Evolutionary conservation across 176 grass and related monocot species (phyloP), one percentile per base, ranked within the genome.

Genomic region (Musa troglodytarum): DNA sequence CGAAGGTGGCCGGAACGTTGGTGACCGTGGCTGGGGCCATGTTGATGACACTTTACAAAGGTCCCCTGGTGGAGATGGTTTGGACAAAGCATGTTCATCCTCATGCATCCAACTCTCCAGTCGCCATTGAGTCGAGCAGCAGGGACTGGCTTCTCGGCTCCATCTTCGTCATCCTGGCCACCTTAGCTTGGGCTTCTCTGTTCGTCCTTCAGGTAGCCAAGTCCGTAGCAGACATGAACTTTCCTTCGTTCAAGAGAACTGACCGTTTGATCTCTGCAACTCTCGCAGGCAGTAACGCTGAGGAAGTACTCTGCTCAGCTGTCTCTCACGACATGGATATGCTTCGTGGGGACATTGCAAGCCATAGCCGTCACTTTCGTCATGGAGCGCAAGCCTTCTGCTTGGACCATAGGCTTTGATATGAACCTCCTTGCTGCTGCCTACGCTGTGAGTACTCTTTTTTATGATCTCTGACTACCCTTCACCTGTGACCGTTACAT

Each of bases 361-460:
- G 75, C 75, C 11, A 65, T 77, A 14, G 75, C 61, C 8, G 75
- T 77, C 21, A 77, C 75, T 25, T 20, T 77, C 1, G 75, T 65
- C 26, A 77, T 77, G 75, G 75, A 77, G 49, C 61, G 53, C 75
- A 28, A 65, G 75, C 61, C 75, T 24, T 77, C 75, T 21, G 75
- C 24, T 52, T 77, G 75, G 61, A 21, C n/a, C 17, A 77, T 77
- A 2, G 75, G 58, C 56, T 77, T 50, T 7, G 75, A 77, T 24
- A 77, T 77, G 75, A 77, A 77, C 59, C 75, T 77, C 10, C 59
- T 77, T 9, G 75, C 75, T 77, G 75, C 75, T 65, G 75, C 75
- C 10, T 77, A 77, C 23, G 75, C 75, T 77, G 75, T 77, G 15
- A 77, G 2, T 53, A 10, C 34, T 49, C 67, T 69, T 29, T 29